Evolutionary conservation across 2,329 filamentous ascomycete species (phyloP).

Genomic region (Cladosporium colombiae): DNA sequence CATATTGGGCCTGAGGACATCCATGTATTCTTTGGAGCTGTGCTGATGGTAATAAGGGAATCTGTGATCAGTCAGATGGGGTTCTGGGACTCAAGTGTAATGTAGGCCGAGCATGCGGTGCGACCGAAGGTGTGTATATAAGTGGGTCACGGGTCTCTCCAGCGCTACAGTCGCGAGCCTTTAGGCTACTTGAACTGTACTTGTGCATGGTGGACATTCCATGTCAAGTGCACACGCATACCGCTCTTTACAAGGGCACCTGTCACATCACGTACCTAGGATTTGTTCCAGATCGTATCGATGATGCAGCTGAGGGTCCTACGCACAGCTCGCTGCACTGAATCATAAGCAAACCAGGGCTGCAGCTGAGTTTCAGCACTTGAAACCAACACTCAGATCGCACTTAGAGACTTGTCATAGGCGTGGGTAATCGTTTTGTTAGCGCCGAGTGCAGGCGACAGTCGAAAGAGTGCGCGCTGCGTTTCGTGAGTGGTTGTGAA

Average conservation of each 20-base stretch:
- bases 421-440: constrained; percentile 4
- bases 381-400: constrained; percentile 13
- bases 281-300: not conserved
- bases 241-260: constrained; percentile 3
- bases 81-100: not conserved
- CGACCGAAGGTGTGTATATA: not conserved
- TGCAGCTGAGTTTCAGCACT: constrained; percentile 9
- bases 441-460: constrained; percentile 7
- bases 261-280: constrained; percentile 6
- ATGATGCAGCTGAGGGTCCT: not conserved
- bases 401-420: not conserved
- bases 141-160: not conserved
- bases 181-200: not conserved
- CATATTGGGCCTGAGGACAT: not conserved
- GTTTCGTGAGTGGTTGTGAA: constrained; percentile 3
- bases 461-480: not conserved
- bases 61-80: constrained; percentile 3
- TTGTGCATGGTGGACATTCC: not conserved
- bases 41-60: not conserved
- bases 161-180: not conserved
- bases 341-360: not conserved
- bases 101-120: not conserved
- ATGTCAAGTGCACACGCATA: constrained; percentile 1
- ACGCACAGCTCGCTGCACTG: constrained; percentile 4
- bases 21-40: not conserved